Percentiles rank a stretch among this genome's conserved stretches.
These are phyloP conservation scores for Pinus taeda DNA, from an alignment of 75 land plant species.

Conservation along the genomic window DNA sequence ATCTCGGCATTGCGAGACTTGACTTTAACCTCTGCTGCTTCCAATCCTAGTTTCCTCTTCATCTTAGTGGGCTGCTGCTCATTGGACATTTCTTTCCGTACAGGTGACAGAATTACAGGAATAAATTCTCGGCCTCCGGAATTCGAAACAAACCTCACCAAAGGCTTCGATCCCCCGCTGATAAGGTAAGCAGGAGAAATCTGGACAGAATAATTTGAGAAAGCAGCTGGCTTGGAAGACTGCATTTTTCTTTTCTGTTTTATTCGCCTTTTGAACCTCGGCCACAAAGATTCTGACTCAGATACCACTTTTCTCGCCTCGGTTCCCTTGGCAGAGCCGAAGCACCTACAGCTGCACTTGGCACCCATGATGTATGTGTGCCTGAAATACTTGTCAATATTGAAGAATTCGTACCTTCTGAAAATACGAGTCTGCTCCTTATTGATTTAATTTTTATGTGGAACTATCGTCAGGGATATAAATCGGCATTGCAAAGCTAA, in stretches of 20 bases:
- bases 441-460: too few species aligned
- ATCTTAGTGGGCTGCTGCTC: too few species aligned
- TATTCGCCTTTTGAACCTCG: neutral
- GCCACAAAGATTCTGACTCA: constrained; percentile 1
- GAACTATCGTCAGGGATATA: too few species aligned
- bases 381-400: too few species aligned
- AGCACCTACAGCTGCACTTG: constrained; percentile 6
- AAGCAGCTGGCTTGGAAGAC: too few species aligned
- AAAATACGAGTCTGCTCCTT: too few species aligned
- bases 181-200: neutral
- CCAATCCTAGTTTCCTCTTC: too few species aligned
- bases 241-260: neutral
- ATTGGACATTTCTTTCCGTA: neutral
- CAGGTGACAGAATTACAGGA: constrained; percentile 1
- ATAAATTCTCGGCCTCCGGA: neutral
- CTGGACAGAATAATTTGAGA: neutral
- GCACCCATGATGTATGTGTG: neutral
- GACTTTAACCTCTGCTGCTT: too few species aligned
- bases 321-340: constrained; percentile 9
- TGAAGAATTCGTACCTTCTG: too few species aligned
- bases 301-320: neutral
- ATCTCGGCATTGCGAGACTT: too few species aligned
- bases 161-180: neutral
- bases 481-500: too few species aligned
- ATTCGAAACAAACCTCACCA: constrained; percentile 1